Conservation (phyloP, 768 basidiomycete genomes). For the Mrakia blollopis region DNA sequence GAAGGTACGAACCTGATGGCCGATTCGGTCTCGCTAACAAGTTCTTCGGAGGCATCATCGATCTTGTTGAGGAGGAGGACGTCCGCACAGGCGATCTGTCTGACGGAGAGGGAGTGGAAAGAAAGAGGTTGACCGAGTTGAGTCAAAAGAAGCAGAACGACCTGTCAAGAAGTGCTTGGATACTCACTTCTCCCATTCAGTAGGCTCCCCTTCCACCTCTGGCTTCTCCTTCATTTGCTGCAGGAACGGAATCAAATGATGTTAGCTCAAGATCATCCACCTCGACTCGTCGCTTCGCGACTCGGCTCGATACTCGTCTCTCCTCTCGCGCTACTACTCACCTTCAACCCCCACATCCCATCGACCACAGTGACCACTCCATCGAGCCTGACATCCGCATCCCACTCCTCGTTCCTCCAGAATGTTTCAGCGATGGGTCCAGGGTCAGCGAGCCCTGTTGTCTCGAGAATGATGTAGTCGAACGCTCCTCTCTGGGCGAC, state of each 20-base stretch:
- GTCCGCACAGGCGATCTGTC: constrained; percentile 90
- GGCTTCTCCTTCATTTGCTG: constrained; percentile 81
- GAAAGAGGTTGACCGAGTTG: neutral
- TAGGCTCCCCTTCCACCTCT: constrained; percentile 57
- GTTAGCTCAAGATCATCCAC: neutral
- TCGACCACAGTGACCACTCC: constrained; percentile 92
- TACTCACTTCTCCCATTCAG: constrained; percentile 72
- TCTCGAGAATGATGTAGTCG: constrained; percentile 92
- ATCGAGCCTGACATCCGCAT: constrained; percentile 52
- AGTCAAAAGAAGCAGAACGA: neutral
- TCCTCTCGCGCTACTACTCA: constrained; percentile 37
- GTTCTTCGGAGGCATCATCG: constrained; percentile 59
- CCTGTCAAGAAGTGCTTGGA: neutral
- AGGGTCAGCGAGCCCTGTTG: constrained; percentile 93
- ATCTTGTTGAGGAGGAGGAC: constrained; percentile 87
- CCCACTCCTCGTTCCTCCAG: constrained; percentile 50
- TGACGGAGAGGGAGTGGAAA: constrained; percentile 42
- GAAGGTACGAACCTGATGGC: constrained; percentile 49
- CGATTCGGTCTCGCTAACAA: constrained; percentile 53
- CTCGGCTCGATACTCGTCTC: neutral
- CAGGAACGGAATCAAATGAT: neutral
- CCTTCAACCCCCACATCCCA: constrained; percentile 68
- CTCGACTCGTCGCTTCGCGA: neutral
- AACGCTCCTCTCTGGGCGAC: constrained; percentile 81
- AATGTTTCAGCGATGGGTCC: constrained; percentile 49